Percentiles rank a stretch among this genome's conserved stretches.
These are phyloP conservation scores for Didymella pinodella DNA, from an alignment of 2,329 filamentous ascomycete genomes.

Conservation along the genomic window DNA sequence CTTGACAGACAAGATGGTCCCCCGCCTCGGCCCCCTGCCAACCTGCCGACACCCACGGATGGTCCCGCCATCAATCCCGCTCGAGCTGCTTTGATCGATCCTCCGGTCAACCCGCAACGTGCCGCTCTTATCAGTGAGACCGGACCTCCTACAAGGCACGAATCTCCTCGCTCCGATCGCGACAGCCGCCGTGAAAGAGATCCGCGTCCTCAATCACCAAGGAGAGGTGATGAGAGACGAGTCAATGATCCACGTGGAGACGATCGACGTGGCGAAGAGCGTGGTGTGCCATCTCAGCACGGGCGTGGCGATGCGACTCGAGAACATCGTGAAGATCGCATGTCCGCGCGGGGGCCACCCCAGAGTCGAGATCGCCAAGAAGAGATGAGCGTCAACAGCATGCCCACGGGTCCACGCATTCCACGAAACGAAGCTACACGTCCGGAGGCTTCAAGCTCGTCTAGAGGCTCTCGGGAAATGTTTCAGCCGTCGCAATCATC, in stretches of 20 bases:
- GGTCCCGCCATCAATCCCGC: conserved; percentile 53
- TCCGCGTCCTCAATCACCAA: conserved; percentile 42
- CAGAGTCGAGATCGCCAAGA: conserved; percentile 52
- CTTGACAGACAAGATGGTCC: conserved; percentile 35
- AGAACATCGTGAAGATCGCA: conserved; percentile 46
- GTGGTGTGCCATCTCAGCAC: conserved; percentile 32
- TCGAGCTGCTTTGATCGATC: conserved; percentile 52
- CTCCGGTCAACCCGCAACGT: conserved; percentile 54
- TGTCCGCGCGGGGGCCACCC: conserved; percentile 30
- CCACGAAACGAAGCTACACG: conserved; percentile 47
- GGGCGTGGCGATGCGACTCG: conserved; percentile 36
- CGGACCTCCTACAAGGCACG: conserved; percentile 39
- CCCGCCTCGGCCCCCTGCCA: conserved; percentile 28
- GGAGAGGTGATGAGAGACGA: conserved; percentile 34
- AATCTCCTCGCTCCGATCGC: conserved; percentile 38
- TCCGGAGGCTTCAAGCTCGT: conserved; percentile 17
- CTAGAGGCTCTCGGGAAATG: conserved; percentile 49
- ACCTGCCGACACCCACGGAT: conserved; percentile 27
- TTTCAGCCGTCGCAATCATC: conserved; percentile 48
- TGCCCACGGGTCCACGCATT: conserved; percentile 63
- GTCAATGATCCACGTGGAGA: conserved; percentile 33
- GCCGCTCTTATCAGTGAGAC: conserved; percentile 52
- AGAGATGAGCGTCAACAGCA: conserved; percentile 41
- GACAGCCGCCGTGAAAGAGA: conserved; percentile 44
- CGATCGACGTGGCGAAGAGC: conserved; percentile 41